Evolutionary conservation across 202 grass and related monocot species (phyloP).

Genomic region (Sporobolus alterniflorus): DNA sequence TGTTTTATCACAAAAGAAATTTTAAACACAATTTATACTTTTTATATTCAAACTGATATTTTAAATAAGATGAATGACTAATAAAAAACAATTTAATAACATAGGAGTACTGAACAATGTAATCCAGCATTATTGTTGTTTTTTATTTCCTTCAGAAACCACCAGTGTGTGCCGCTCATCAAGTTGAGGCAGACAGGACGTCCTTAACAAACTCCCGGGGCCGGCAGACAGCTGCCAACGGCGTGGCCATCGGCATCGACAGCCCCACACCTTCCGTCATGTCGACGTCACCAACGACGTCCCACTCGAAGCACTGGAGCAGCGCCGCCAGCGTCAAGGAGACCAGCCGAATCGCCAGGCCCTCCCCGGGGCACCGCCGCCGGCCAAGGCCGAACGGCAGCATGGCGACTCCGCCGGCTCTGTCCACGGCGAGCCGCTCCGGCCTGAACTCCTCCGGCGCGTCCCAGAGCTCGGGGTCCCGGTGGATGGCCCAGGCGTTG

Average conservation of each 20-base stretch:
- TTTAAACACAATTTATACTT: too few species aligned
- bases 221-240: conserved; percentile 31
- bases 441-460: conserved; percentile 48
- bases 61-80: too few species aligned
- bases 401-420: not conserved
- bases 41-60: too few species aligned
- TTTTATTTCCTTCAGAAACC: too few species aligned
- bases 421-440: conserved; percentile 45
- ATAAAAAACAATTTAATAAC: too few species aligned
- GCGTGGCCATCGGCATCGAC: conserved; percentile 50
- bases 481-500: conserved; percentile 65
- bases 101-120: too few species aligned
- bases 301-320: conserved; percentile 74
- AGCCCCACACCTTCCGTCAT: conserved; percentile 56
- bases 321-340: conserved; percentile 44
- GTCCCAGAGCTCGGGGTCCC: conserved; percentile 57
- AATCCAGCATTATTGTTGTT: too few species aligned
- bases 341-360: conserved; percentile 42
- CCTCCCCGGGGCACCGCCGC: conserved; percentile 60
- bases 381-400: conserved; percentile 65
- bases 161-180: too few species aligned
- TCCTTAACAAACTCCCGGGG: conserved; percentile 17
- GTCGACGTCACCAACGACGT: conserved; percentile 19
- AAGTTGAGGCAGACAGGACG: not conserved
- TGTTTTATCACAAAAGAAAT: too few species aligned